Conservation (phyloP, 2,329 filamentous ascomycete genomes). For the Penicillium hordei region DNA sequence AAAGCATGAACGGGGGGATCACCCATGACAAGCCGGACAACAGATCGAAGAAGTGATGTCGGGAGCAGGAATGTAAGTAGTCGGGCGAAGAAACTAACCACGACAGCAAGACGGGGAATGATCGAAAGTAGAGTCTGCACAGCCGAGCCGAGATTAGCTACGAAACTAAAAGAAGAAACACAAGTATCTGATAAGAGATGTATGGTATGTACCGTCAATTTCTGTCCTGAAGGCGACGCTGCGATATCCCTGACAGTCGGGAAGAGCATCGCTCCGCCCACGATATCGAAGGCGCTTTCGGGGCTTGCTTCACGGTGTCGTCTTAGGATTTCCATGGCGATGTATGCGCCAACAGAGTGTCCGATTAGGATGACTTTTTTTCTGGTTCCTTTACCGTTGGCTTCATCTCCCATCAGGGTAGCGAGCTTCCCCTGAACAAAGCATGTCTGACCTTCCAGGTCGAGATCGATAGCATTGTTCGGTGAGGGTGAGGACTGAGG, state of each 20-base stretch:
- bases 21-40: constrained; percentile 47
- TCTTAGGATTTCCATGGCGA: constrained; percentile 66
- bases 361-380: constrained; percentile 63
- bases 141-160: background rate
- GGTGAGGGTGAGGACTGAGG: background rate
- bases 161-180: background rate
- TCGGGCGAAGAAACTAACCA: constrained; percentile 42
- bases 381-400: background rate
- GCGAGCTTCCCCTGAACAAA: constrained; percentile 48
- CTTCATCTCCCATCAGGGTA: constrained; percentile 31
- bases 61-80: constrained; percentile 48
- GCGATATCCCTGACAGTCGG: constrained; percentile 73
- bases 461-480: constrained; percentile 13
- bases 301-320: constrained; percentile 48
- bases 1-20: constrained; percentile 44
- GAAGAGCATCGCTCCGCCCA: constrained; percentile 65
- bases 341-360: constrained; percentile 73
- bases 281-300: constrained; percentile 37
- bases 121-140: constrained; percentile 32
- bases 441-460: constrained; percentile 53
- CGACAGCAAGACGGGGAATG: constrained; percentile 40
- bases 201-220: constrained; percentile 43
- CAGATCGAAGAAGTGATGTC: constrained; percentile 35
- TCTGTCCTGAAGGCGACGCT: constrained; percentile 59
- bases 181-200: background rate